Base-by-base conservation (phyloP, 192 early-diverging fungal genomes). In the Podila epigama region DNA sequence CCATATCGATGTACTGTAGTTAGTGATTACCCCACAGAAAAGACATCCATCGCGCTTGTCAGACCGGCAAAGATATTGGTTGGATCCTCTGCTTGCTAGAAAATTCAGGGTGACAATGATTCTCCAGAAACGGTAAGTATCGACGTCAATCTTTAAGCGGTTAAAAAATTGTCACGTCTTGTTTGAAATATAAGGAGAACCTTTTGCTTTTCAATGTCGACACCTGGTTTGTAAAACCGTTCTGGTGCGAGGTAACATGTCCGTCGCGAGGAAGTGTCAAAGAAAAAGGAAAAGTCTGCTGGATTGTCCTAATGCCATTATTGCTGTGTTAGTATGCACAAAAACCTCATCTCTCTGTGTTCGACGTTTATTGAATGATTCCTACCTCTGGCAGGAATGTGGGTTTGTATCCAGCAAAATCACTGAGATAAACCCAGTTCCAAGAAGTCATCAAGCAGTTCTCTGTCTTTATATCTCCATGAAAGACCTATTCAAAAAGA, bases 381-480 rank as follows among this genome's bases (percentile, higher is more conserved):
- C 68, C 50, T 73, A 90, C 92, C 69, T 96, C 95, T 15, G 97
- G 97, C 33, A 98, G 63, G 73, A 89, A 93, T n/a, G 91, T 90
- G 4, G 97, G 97, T 72, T 98, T 98, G 79, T 90, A 96, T 11
- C 85, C 86, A 42, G 93, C 93, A 84, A 96, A 96, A 51, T 98
- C 97, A 4, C 88, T 88, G 8, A 97, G 59, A 58, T 93, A 98
- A 2, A 85, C 90, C 96, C 96, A 92, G 80, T 96, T 97, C 96
- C 96, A 99, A 62, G 90, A 93, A 8, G 97, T 97, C 2, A 99
- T 91, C 22, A 97, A 75, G 12, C 98, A 84, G 68, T 99, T 99
- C 57, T 99, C 96, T 15, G 92, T 93, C 68, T 98, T 99, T 37
- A 99, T 95, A 65, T 98, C 96, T 2, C 97, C 97, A 78, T 99